These are phyloP conservation scores for Henningerozyma blattae DNA, from an alignment of 805 yeast species.

Conservation along the genomic window DNA sequence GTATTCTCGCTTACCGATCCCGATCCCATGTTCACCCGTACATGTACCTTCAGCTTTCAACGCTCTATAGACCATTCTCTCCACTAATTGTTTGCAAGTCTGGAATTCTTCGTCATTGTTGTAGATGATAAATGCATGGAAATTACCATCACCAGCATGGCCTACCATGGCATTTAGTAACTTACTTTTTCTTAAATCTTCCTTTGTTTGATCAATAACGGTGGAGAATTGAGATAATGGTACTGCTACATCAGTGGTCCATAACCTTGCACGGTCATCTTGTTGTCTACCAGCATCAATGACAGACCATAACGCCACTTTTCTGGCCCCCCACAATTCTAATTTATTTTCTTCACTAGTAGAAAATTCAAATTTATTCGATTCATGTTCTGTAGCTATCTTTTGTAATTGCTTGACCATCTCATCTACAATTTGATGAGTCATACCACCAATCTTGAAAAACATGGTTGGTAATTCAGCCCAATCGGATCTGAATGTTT, in stretches of 20 bases:
- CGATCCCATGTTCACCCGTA: slow-evolving; percentile 83
- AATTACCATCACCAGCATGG: slow-evolving; percentile 79
- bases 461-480: slow-evolving; percentile 49
- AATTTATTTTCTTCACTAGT: slow-evolving; percentile 46
- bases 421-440: slow-evolving; percentile 31
- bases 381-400: slow-evolving; percentile 44
- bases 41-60: slow-evolving; percentile 68
- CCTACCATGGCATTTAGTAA: slow-evolving; percentile 53
- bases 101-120: slow-evolving; percentile 37
- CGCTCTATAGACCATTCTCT: slow-evolving; percentile 54
- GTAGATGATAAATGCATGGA: slow-evolving; percentile 57
- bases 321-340: slow-evolving; percentile 68
- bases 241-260: slow-evolving; percentile 79
- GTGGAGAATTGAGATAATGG: slow-evolving; percentile 58
- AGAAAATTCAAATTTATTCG: slow-evolving; percentile 52
- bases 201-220: slow-evolving; percentile 50
- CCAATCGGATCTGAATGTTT: slow-evolving; percentile 39
- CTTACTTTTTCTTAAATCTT: slow-evolving; percentile 41
- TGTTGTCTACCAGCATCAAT: slow-evolving; percentile 50
- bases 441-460: slow-evolving; percentile 50
- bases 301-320: slow-evolving; percentile 54
- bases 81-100: slow-evolving; percentile 38
- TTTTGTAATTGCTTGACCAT: slow-evolving; percentile 33
- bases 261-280: slow-evolving; percentile 38
- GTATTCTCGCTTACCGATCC: slow-evolving; percentile 59